Conservation (phyloP, 192 early-diverging fungal genomes). For the Backusella westeae region DNA sequence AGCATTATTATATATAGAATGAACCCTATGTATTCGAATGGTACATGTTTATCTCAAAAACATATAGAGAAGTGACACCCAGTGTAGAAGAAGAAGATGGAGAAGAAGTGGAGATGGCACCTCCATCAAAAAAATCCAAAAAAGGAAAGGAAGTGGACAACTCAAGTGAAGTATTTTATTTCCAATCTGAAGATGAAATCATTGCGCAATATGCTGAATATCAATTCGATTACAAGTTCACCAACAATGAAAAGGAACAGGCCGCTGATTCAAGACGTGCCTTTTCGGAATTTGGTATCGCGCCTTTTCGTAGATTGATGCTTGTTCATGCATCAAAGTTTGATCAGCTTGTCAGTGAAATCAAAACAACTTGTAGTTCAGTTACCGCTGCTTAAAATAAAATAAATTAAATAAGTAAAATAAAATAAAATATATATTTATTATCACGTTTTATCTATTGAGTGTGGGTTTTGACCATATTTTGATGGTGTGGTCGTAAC, state of each 20-base stretch:
- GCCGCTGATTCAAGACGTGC: constrained; percentile 74
- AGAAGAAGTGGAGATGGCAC: constrained; percentile 18
- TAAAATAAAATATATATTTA: background rate
- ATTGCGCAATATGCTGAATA: constrained; percentile 72
- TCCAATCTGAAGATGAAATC: constrained; percentile 93
- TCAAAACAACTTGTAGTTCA: constrained; percentile 39
- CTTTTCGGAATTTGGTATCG: constrained; percentile 86
- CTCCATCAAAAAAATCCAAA: constrained; percentile 43
- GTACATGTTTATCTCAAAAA: constrained; percentile 76
- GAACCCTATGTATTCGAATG: constrained; percentile 81
- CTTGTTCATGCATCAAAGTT: constrained; percentile 59
- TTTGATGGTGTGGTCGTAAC: constrained; percentile 60
- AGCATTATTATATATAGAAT: constrained; percentile 36
- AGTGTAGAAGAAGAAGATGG: constrained; percentile 53
- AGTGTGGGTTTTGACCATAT: constrained; percentile 39
- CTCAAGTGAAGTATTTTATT: constrained; percentile 57
- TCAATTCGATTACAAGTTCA: constrained; percentile 81
- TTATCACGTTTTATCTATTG: background rate
- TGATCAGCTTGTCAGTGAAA: constrained; percentile 45
- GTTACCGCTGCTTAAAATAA: background rate
- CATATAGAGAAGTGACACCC: constrained; percentile 76
- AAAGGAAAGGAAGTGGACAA: constrained; percentile 9
- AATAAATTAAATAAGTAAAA: background rate
- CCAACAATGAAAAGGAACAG: constrained; percentile 56
- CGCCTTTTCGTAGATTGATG: constrained; percentile 66